Conservation (phyloP, 169 alveolate genomes). For the Plasmodium malariae region DNA sequence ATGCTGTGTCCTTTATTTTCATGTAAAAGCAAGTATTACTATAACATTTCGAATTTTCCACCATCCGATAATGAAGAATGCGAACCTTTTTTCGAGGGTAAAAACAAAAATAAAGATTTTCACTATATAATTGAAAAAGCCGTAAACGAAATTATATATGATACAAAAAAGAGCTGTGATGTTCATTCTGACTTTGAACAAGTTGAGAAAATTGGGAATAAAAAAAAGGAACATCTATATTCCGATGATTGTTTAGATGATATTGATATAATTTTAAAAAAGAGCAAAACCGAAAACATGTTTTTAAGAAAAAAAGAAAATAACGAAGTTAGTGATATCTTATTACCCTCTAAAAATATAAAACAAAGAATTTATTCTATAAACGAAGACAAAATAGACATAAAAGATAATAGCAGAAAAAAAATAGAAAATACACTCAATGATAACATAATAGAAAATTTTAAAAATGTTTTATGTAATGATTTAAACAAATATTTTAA, state of each 20-base stretch:
- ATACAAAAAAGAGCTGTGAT: constrained; percentile 38
- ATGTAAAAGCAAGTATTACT: constrained; percentile 51
- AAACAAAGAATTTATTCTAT: constrained; percentile 60
- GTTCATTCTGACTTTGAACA: constrained; percentile 55
- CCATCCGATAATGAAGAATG: constrained; percentile 57
- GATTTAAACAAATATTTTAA: constrained; percentile 54
- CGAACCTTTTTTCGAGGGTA: constrained; percentile 12
- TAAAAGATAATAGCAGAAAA: constrained; percentile 1
- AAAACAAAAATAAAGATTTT: constrained; percentile 21
- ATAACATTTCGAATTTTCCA: constrained; percentile 9
- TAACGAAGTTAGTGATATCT: not conserved
- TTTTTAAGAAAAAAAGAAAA: constrained; percentile 24
- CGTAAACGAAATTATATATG: constrained; percentile 40
- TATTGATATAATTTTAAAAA: constrained; percentile 66
- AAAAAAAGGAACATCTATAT: not conserved
- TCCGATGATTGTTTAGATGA: constrained; percentile 51
- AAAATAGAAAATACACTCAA: constrained; percentile 2
- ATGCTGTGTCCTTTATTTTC: constrained; percentile 46
- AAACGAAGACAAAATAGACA: constrained; percentile 7
- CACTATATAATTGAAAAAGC: constrained; percentile 37
- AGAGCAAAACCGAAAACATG: constrained; percentile 42
- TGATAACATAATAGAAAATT: constrained; percentile 49
- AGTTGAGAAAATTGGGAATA: constrained; percentile 33
- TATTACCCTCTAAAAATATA: constrained; percentile 25
- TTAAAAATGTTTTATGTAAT: constrained; percentile 57